Percentiles rank a stretch among this genome's conserved stretches.
Conservation (phyloP, 805 yeast genomes). For the Pichia occidentalis region DNA sequence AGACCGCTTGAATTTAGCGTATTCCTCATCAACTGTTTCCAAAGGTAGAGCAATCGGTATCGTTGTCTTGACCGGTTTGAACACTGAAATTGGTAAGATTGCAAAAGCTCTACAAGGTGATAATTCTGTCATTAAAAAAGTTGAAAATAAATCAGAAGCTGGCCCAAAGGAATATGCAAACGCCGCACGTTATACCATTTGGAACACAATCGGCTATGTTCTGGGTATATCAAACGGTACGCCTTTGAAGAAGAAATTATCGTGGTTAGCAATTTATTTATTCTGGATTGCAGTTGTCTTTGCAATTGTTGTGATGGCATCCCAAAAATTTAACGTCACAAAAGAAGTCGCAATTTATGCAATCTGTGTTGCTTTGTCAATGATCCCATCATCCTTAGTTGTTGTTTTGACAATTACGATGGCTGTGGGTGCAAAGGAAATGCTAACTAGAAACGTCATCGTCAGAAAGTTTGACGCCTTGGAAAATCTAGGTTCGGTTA, state of each 20-base stretch:
- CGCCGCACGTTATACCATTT: constrained; percentile 43
- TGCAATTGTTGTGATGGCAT: constrained; percentile 82
- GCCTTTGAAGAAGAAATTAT: constrained; percentile 68
- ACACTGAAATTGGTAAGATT: constrained; percentile 70
- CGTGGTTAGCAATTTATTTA: constrained; percentile 68
- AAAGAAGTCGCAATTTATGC: constrained; percentile 84
- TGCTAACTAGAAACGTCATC: constrained; percentile 64
- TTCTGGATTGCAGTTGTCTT: constrained; percentile 76
- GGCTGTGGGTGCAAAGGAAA: constrained; percentile 74
- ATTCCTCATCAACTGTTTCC: constrained; percentile 58
- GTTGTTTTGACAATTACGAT: constrained; percentile 80
- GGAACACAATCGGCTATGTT: constrained; percentile 56
- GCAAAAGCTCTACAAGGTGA: constrained; percentile 50
- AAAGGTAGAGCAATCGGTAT: constrained; percentile 73
- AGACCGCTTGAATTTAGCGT: constrained; percentile 68
- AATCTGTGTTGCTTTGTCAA: constrained; percentile 73
- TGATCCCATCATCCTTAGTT: constrained; percentile 76
- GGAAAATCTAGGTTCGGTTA: constrained; percentile 73
- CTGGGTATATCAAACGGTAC: constrained; percentile 77
- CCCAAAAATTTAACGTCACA: constrained; percentile 69
- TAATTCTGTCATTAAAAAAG: constrained; percentile 33
- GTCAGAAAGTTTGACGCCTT: constrained; percentile 72
- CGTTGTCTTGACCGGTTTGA: constrained; percentile 59
- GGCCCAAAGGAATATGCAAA: constrained; percentile 40
- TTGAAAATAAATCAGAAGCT: constrained; percentile 38